Percentiles rank a stretch among this genome's conserved stretches.
These are phyloP conservation scores for Rasamsonia emersonii DNA, from an alignment of 2,329 filamentous ascomycete genomes.

Conservation along the genomic window DNA sequence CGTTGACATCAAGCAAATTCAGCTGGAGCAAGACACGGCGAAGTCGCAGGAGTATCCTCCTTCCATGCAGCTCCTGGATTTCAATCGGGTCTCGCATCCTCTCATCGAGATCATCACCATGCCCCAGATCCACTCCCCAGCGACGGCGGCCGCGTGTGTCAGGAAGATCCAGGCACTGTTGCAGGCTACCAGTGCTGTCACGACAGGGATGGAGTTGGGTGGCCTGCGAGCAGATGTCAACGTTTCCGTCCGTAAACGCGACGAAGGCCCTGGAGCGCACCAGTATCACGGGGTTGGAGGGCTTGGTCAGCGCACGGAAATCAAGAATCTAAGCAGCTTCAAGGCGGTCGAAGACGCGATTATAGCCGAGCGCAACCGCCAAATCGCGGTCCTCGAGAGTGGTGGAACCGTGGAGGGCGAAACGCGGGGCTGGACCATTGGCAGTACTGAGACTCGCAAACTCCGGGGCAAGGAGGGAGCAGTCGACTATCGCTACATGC, in stretches of 20 bases:
- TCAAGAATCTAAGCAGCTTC: constrained; percentile 93
- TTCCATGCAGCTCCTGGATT: constrained; percentile 71
- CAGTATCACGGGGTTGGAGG: constrained; percentile 51
- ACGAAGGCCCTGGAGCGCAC: constrained; percentile 33
- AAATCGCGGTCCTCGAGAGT: constrained; percentile 68
- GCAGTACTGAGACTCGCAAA: constrained; percentile 68
- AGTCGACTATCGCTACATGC: constrained; percentile 98
- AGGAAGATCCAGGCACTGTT: constrained; percentile 79
- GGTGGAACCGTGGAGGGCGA: constrained; percentile 73
- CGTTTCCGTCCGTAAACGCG: constrained; percentile 66
- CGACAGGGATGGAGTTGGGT: constrained; percentile 86
- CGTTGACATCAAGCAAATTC: constrained; percentile 84
- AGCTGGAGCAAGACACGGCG: constrained; percentile 96
- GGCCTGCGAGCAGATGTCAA: constrained; percentile 92
- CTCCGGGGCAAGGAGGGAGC: constrained; percentile 91
- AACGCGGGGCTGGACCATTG: constrained; percentile 86
- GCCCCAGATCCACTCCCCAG: constrained; percentile 78
- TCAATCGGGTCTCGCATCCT: constrained; percentile 85
- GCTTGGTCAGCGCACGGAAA: constrained; percentile 84
- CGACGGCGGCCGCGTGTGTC: constrained; percentile 79
- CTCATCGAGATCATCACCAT: constrained; percentile 92
- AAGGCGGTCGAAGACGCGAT: constrained; percentile 94
- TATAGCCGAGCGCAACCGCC: constrained; percentile 78
- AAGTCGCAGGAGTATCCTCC: constrained; percentile 77
- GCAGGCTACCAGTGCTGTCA: constrained; percentile 72